Base-by-base conservation (phyloP, 768 basidiomycete species). In the Favolaschia claudopus region DNA sequence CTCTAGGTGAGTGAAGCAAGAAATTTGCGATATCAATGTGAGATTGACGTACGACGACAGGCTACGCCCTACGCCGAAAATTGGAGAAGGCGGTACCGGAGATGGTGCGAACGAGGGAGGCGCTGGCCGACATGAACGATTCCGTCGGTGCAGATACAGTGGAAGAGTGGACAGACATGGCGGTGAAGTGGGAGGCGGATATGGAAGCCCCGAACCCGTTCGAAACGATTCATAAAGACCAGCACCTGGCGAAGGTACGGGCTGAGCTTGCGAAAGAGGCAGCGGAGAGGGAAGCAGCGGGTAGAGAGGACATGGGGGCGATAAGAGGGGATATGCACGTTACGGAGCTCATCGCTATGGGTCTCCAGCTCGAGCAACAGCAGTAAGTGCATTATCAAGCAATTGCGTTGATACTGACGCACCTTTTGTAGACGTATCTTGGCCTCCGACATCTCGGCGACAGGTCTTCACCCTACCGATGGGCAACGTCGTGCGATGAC, bases 401-500 rank as follows among this genome's bases (percentile, higher is more conserved):
- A 13, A n/a, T 19, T 22, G 13, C n/a, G 7, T 44, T 7, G 14
- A 20, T 22, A 24, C 27, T 45, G 22, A 13, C 20, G 44, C 7
- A 44, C 40, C n/a, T n/a, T n/a, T 7, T 28, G 51, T 44, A 53
- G 45, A 22, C 19, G 31, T 17, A 19, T 24, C 9, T 19, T 52
- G 14, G 42, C n/a, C 22, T n/a, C 12, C 12, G 55, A 48, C n/a
- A 32, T 27, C 9, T 20, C 28, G 20, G 20, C 10, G 27, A 52
- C 31, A 24, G 44, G 53, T 29, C 31, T 42, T 9, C 63, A 68
- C 32, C 56, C 63, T 0, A 70, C 66, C 13, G 55, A 63, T 15
- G 34, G 53, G n/a, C 68, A 72, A 42, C 20, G 34, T 8, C 46
- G 58, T 10, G 65, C 63, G 37, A 14, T 69, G 12, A 61, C 62